phyloP scores from a whole-genome alignment of 106 monocot genomes.

The Dendrobium chrysotoxum region DNA sequence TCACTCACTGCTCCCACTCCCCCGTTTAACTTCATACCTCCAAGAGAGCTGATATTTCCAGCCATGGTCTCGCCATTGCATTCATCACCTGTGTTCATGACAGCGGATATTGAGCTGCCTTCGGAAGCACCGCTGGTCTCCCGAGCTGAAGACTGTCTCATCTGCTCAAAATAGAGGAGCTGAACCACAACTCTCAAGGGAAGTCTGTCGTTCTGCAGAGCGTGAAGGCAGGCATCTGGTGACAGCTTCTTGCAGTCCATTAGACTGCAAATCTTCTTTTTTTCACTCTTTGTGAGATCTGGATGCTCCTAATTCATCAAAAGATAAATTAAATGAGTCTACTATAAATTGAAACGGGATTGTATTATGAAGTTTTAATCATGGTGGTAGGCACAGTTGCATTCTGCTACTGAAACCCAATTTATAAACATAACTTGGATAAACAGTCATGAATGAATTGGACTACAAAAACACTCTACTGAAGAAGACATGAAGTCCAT shows the following conservation, averaged over 20 bases:
- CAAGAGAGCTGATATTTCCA: not conserved
- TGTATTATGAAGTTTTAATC: not conserved
- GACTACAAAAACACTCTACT: too few relatives aligned
- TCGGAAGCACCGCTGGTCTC: slow-evolving; percentile 14
- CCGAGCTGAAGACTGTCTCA: slow-evolving; percentile 9
- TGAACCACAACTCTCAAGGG: slow-evolving; percentile 68
- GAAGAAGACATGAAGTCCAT: too few relatives aligned
- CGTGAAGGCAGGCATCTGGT: slow-evolving; percentile 49
- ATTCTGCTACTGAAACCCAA: too few relatives aligned
- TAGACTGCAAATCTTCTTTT: slow-evolving; percentile 51
- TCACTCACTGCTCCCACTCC: not conserved
- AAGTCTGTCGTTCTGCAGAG: slow-evolving; percentile 61
- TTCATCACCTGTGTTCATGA: slow-evolving; percentile 8
- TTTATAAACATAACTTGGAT: too few relatives aligned
- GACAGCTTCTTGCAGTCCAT: slow-evolving; percentile 72
- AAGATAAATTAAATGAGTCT: not conserved
- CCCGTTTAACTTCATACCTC: not conserved
- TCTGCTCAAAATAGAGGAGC: slow-evolving; percentile 75
- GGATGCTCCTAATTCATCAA: slow-evolving; percentile 47
- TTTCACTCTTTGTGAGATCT: slow-evolving; percentile 46
- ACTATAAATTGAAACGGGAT: not conserved
- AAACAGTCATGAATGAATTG: too few relatives aligned
- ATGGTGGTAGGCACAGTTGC: too few relatives aligned
- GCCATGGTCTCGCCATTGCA: slow-evolving; percentile 4
- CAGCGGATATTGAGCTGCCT: slow-evolving; percentile 5